Conservation (phyloP, 2,329 filamentous ascomycete species). For the Diaporthe amygdali region DNA sequence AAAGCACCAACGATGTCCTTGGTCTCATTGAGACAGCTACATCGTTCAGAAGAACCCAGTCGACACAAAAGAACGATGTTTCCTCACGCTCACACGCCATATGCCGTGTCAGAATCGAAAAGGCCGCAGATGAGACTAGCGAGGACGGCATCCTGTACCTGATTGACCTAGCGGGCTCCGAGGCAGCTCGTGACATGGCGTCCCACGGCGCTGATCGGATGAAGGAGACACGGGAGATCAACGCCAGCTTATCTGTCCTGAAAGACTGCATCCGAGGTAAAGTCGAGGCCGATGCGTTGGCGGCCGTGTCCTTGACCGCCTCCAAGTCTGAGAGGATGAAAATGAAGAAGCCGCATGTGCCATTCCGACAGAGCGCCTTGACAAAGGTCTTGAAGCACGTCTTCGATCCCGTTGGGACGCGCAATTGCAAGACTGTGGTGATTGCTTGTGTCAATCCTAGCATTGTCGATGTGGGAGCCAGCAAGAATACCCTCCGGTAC, state of each 20-base stretch:
- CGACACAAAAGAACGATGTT: not conserved
- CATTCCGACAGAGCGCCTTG: slow-evolving; percentile 51
- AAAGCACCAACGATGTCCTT: not conserved
- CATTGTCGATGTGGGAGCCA: slow-evolving; percentile 47
- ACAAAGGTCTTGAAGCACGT: slow-evolving; percentile 56
- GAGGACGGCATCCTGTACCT: not conserved
- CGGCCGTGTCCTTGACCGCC: not conserved
- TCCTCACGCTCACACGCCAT: not conserved
- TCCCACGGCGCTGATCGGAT: not conserved
- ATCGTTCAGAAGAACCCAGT: not conserved
- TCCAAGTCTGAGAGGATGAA: slow-evolving; percentile 22
- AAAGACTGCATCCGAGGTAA: slow-evolving; percentile 58
- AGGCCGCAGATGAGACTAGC: not conserved
- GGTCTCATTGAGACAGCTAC: not conserved
- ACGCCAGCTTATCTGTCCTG: slow-evolving; percentile 49
- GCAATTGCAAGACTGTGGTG: slow-evolving; percentile 48
- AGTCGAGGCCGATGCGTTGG: slow-evolving; percentile 39
- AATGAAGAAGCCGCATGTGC: slow-evolving; percentile 44
- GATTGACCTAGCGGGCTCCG: not conserved
- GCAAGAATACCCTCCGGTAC: slow-evolving; percentile 52
- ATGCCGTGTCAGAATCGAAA: not conserved
- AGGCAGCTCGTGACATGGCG: not conserved
- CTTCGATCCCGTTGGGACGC: slow-evolving; percentile 47
- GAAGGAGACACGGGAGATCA: not conserved
- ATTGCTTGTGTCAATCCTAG: slow-evolving; percentile 54